phyloP scores from a whole-genome alignment of 306 rosid species.

The Erythrophleum fordii region DNA sequence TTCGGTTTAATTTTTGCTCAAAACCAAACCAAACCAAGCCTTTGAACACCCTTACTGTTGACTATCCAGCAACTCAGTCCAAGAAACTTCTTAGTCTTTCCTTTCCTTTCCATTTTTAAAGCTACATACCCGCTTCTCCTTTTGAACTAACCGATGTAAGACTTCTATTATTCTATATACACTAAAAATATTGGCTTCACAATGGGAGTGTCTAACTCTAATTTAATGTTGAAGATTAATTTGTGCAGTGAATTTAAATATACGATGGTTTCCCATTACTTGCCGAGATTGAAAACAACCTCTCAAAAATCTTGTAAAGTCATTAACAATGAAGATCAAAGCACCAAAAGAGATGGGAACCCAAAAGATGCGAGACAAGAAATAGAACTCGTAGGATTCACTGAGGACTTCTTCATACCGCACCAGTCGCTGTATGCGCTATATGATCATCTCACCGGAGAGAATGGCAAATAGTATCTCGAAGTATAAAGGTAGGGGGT shows the following conservation, averaged over 20 bases:
- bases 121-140: no score
- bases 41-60: no score
- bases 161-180: no score
- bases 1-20: no score
- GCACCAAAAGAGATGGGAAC: slow-evolving; percentile 45
- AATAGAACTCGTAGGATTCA: slow-evolving; percentile 56
- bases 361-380: no score
- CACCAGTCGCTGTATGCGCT: slow-evolving; percentile 60
- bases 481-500: slow-evolving; percentile 12
- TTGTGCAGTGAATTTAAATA: neutral
- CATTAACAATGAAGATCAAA: slow-evolving; percentile 54
- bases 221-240: no score
- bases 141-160: no score
- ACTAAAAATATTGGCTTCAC: neutral
- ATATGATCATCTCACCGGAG: slow-evolving; percentile 60
- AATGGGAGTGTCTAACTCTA: neutral
- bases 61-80: no score
- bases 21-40: no score
- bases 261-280: neutral
- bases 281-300: slow-evolving; percentile 69
- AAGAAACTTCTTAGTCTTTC: no score
- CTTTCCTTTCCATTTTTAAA: no score
- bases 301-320: slow-evolving; percentile 63
- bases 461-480: slow-evolving; percentile 38
- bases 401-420: slow-evolving; percentile 64